Evolutionary conservation across 495 filamentous ascomycete species (phyloP).

Genomic region (Tuber borchii): DNA sequence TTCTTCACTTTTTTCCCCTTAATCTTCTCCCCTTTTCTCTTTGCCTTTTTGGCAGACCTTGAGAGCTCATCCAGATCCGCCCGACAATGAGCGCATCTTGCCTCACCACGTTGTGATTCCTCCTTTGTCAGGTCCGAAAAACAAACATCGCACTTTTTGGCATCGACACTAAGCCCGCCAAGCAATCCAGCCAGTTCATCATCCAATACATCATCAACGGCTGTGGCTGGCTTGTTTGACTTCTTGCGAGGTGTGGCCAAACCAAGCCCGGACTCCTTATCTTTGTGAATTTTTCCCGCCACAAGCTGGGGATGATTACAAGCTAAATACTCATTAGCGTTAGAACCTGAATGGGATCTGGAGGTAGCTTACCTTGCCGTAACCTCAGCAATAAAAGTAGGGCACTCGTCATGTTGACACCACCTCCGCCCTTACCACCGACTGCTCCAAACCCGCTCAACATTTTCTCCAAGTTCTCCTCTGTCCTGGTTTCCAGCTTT

Average conservation of each 20-base stretch:
- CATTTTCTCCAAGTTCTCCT: constrained; percentile 79
- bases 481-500: constrained; percentile 71
- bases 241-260: constrained; percentile 48
- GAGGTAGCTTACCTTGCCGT: constrained; percentile 51
- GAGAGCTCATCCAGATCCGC: constrained; percentile 51
- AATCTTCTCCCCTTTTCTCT: constrained; percentile 40
- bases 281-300: constrained; percentile 72
- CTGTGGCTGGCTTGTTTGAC: constrained; percentile 35
- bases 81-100: constrained; percentile 67
- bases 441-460: constrained; percentile 53
- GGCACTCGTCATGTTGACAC: constrained; percentile 50
- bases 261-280: constrained; percentile 72
- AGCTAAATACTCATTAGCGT: constrained; percentile 43
- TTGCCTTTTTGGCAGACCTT: constrained; percentile 39
- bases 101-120: constrained; percentile 53
- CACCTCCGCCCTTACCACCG: constrained; percentile 31
- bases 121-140: constrained; percentile 59
- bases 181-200: constrained; percentile 82
- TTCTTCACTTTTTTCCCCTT: constrained; percentile 30
- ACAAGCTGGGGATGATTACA: constrained; percentile 91
- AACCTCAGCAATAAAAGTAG: constrained; percentile 82
- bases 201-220: constrained; percentile 54
- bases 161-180: constrained; percentile 70
- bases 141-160: constrained; percentile 85
- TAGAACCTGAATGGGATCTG: background rate